phyloP scores from a whole-genome alignment of 371 early-diverging fungal genomes.

The Mucor ambiguus region DNA sequence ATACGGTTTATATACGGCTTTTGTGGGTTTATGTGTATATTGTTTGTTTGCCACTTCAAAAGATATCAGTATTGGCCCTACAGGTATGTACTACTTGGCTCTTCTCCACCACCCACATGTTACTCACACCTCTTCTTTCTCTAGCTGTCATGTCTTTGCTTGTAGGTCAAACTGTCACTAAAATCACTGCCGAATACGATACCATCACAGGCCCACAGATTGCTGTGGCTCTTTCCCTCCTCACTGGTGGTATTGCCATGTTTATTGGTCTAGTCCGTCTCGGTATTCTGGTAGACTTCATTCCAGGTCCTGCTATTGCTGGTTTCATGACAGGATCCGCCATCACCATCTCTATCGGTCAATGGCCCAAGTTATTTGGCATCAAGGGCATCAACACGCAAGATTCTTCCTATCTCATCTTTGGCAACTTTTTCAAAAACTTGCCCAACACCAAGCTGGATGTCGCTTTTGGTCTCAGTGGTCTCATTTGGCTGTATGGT shows the following conservation, averaged over 20 bases:
- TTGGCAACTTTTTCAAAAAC: constrained; percentile 55
- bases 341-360: constrained; percentile 77
- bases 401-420: constrained; percentile 56
- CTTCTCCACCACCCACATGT: no score
- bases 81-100: constrained; percentile 35
- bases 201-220: constrained; percentile 48
- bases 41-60: constrained; percentile 84
- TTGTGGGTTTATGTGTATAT: constrained; percentile 82
- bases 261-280: constrained; percentile 77
- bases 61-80: constrained; percentile 90
- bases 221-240: constrained; percentile 60
- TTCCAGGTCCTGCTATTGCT: constrained; percentile 72
- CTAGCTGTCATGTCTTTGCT: constrained; percentile 81
- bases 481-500: constrained; percentile 53
- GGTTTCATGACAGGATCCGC: constrained; percentile 84
- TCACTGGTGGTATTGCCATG: constrained; percentile 66
- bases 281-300: constrained; percentile 89
- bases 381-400: constrained; percentile 66
- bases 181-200: constrained; percentile 36
- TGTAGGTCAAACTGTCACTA: constrained; percentile 68
- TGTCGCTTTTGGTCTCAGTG: constrained; percentile 54
- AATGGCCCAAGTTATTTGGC: constrained; percentile 78
- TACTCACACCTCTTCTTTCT: not conserved
- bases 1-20: constrained; percentile 82
- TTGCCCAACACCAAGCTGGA: constrained; percentile 55